These are phyloP conservation scores for Acidomyces sp. DNA, from an alignment of 495 filamentous ascomycete species.

Conservation along the genomic window DNA sequence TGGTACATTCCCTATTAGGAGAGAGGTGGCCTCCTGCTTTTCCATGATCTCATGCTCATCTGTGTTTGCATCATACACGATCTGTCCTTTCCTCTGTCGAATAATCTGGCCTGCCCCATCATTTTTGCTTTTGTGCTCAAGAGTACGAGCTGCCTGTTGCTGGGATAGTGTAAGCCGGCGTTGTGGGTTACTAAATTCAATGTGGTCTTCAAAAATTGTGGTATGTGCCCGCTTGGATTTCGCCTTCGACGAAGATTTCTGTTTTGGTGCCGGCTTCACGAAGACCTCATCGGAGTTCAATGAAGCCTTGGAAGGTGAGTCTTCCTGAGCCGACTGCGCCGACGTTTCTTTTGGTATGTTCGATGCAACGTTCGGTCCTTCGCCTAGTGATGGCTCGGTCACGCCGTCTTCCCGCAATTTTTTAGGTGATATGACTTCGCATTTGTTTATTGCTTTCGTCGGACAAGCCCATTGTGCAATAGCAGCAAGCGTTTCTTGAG, in stretches of 20 bases:
- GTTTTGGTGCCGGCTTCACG: conserved; percentile 12
- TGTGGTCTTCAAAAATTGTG: conserved; percentile 21
- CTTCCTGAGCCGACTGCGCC: background rate
- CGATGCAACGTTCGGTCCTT: conserved; percentile 5
- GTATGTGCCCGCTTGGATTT: conserved; percentile 18
- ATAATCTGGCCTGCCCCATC: background rate
- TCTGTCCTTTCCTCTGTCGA: background rate
- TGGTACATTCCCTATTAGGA: background rate
- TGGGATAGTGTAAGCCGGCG: conserved; percentile 12
- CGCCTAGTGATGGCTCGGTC: too few relatives aligned
- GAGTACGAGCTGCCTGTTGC: conserved; percentile 9
- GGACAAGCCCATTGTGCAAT: background rate
- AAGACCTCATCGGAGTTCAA: conserved; percentile 13
- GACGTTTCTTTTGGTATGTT: background rate
- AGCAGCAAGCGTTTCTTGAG: background rate
- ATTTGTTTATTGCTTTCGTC: background rate
- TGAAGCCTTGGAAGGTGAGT: background rate
- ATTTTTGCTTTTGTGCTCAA: background rate
- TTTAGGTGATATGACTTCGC: background rate
- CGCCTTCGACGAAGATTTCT: conserved; percentile 7
- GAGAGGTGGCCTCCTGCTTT: too few relatives aligned
- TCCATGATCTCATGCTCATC: conserved; percentile 9
- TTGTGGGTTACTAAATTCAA: conserved; percentile 5
- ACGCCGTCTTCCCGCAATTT: too few relatives aligned
- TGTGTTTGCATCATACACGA: conserved; percentile 4